These are phyloP conservation scores for Elsinoe arachidis DNA, from an alignment of 2,329 filamentous ascomycete species.

Conservation along the genomic window DNA sequence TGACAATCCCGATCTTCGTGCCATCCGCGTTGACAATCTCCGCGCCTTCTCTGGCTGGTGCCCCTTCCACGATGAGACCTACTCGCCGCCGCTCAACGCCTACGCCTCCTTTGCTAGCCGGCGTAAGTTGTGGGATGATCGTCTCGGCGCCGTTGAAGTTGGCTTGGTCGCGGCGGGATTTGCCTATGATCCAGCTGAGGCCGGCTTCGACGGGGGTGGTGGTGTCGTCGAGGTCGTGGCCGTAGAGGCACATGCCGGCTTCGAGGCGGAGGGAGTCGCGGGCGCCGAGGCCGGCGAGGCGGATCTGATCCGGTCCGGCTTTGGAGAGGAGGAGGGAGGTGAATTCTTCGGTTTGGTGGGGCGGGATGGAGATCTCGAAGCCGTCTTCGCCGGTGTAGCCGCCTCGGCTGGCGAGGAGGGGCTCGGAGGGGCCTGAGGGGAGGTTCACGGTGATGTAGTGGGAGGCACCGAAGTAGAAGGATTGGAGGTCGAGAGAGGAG, in stretches of 20 bases:
- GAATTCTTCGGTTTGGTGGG: slow-evolving; percentile 54
- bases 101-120: slow-evolving; percentile 60
- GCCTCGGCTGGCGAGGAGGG: slow-evolving; percentile 70
- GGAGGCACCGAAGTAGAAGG: slow-evolving; percentile 74
- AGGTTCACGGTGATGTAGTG: slow-evolving; percentile 58
- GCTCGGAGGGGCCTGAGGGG: slow-evolving; percentile 42
- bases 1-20: slow-evolving; percentile 67
- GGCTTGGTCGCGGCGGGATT: slow-evolving; percentile 56
- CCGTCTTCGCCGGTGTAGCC: slow-evolving; percentile 98
- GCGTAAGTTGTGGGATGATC: slow-evolving; percentile 68
- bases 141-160: slow-evolving; percentile 79
- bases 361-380: slow-evolving; percentile 85
- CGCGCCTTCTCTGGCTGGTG: slow-evolving; percentile 82
- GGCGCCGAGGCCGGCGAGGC: slow-evolving; percentile 80
- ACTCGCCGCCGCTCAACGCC: slow-evolving; percentile 66
- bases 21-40: slow-evolving; percentile 60
- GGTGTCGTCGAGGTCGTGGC: slow-evolving; percentile 84
- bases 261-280: slow-evolving; percentile 88
- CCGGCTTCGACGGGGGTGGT: slow-evolving; percentile 60
- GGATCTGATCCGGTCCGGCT: slow-evolving; percentile 52
- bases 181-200: slow-evolving; percentile 75
- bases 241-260: slow-evolving; percentile 98
- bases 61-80: slow-evolving; percentile 73
- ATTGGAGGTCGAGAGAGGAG: slow-evolving; percentile 43
- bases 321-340: slow-evolving; percentile 61